phyloP scores from a whole-genome alignment of 129 eudicot genomes.

The Flaveria linearis region DNA sequence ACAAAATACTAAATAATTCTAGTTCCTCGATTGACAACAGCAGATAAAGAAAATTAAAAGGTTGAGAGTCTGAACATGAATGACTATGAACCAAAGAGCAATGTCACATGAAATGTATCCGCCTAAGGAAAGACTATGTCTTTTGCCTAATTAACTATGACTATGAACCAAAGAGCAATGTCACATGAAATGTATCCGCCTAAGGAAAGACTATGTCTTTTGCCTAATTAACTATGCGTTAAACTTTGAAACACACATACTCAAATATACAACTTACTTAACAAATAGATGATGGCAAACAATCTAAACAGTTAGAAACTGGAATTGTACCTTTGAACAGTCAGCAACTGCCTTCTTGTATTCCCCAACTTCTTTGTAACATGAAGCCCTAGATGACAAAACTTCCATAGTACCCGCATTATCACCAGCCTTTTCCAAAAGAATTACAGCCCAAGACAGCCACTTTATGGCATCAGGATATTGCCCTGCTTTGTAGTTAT shows the following conservation, averaged over 20 bases:
- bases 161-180: not conserved
- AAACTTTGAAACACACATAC: not conserved
- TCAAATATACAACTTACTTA: not conserved
- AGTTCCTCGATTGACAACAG: not conserved
- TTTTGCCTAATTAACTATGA: not conserved
- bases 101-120: not conserved
- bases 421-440: conserved; percentile 71
- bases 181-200: not conserved
- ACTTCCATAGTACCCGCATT: conserved; percentile 60
- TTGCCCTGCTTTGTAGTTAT: conserved; percentile 89
- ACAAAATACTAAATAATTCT: not conserved
- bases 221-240: not conserved
- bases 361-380: conserved; percentile 98
- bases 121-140: not conserved
- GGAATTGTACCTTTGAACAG: conserved; percentile 77
- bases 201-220: too few relatives aligned
- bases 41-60: not conserved
- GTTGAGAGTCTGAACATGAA: not conserved
- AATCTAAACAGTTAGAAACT: not conserved
- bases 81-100: not conserved
- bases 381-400: conserved; percentile 77
- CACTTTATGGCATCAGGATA: conserved; percentile 97
- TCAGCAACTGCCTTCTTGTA: conserved; percentile 99
- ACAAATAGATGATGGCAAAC: not conserved
- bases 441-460: conserved; percentile 94